These are phyloP conservation scores for Botrytis cinerea DNA, from an alignment of 2,329 filamentous ascomycete species.

Conservation along the genomic window DNA sequence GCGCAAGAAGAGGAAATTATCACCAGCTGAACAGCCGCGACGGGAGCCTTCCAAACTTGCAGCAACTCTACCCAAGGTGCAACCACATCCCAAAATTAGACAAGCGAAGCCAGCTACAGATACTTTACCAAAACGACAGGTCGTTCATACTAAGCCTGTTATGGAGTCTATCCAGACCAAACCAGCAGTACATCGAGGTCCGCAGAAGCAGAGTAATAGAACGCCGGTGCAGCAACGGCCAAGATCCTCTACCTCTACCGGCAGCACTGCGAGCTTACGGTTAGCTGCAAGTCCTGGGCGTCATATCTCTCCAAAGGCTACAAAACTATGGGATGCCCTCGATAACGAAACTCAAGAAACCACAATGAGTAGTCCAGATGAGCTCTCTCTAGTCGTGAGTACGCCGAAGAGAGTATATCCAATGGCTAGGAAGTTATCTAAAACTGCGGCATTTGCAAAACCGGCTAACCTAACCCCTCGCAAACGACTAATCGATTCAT, in stretches of 20 bases:
- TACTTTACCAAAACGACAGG: neutral
- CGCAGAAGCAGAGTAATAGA: neutral
- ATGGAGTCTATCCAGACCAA: neutral
- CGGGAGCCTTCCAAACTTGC: slow-evolving; percentile 19
- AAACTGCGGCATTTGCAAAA: slow-evolving; percentile 31
- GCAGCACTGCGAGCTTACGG: neutral
- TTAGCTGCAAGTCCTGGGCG: neutral
- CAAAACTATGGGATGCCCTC: slow-evolving; percentile 34
- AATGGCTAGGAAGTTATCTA: slow-evolving; percentile 21
- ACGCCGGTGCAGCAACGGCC: neutral
- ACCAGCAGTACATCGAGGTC: neutral
- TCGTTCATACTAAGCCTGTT: neutral
- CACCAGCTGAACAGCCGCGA: slow-evolving; percentile 26
- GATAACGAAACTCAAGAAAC: slow-evolving; percentile 1
- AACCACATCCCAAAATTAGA: slow-evolving; percentile 13
- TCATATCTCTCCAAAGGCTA: slow-evolving; percentile 33
- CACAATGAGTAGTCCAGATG: slow-evolving; percentile 7
- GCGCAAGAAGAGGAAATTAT: slow-evolving; percentile 38
- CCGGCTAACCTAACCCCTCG: slow-evolving; percentile 29
- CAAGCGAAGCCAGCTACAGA: neutral
- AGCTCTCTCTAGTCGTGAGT: slow-evolving; percentile 14
- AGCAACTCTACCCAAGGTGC: slow-evolving; percentile 25
- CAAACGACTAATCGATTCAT: slow-evolving; percentile 41
- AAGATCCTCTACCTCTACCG: neutral
- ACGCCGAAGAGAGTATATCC: slow-evolving; percentile 6